Conservation (phyloP, 2,329 filamentous ascomycete species). For the Orbilia oligospora region DNA sequence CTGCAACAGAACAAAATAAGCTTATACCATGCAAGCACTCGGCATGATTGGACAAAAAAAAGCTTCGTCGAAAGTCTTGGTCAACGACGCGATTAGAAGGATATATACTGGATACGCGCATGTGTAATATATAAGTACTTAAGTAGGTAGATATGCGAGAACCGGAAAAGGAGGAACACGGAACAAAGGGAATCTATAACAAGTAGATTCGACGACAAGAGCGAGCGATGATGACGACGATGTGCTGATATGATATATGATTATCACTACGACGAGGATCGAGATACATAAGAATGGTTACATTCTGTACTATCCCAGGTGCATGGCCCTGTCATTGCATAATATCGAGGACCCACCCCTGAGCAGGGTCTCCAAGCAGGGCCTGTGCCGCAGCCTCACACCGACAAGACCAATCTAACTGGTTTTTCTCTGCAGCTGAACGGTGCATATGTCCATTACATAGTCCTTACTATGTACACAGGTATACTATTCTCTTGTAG, state of each 20-base stretch:
- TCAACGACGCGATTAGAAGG: too few relatives aligned
- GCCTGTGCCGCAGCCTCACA: background rate
- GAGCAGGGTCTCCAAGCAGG: background rate
- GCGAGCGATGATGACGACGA: background rate
- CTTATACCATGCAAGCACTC: background rate
- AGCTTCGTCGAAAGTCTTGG: background rate
- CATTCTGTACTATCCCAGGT: constrained; percentile 5
- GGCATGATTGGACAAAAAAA: background rate
- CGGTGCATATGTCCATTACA: too few relatives aligned
- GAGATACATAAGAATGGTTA: background rate
- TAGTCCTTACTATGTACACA: too few relatives aligned
- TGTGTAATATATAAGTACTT: background rate
- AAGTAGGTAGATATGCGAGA: too few relatives aligned
- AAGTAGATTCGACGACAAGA: too few relatives aligned
- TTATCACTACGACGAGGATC: too few relatives aligned
- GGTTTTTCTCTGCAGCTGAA: too few relatives aligned
- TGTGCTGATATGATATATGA: too few relatives aligned
- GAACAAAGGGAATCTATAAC: too few relatives aligned
- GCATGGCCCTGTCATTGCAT: constrained; percentile 23
- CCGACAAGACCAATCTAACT: background rate
- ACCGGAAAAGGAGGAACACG: too few relatives aligned
- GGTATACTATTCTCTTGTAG: too few relatives aligned
- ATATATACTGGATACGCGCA: too few relatives aligned
- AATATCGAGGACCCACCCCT: constrained; percentile 15
- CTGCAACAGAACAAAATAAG: constrained; percentile 1